Base-by-base conservation (phyloP, 2,329 filamentous ascomycete species). In the Chalaropsis thielavioides region DNA sequence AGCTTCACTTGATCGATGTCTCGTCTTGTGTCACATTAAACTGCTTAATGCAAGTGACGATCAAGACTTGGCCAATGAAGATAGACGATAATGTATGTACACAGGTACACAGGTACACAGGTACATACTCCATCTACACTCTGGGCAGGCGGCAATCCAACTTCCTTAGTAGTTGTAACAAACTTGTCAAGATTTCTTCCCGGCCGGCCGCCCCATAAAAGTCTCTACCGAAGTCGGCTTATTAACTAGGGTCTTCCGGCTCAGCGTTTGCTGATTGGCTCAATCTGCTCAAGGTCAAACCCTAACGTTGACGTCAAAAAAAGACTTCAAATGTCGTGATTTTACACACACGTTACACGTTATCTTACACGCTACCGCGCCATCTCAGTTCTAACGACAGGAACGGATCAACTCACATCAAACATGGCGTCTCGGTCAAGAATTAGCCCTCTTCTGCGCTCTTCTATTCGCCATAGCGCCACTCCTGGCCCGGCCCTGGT, bases 371-470 rank as follows among this genome's bases (percentile, higher is more conserved):
- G n/a, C 13, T 7, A 38, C 54, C n/a, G 5, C 15, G 13, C 2
- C 15, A 46, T 38, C 35, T 38, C 35, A 38, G n/a, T 58, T 38
- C 8, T 15, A 58, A 27, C 27, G 8, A 58, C 27, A 35, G 19
- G 13, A 22, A 6, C 46, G 10, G 3, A 51, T 24, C 27, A 5
- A 15, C 27, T 31, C 41, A n/a, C 15, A 51, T 19, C 51, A 44
- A 64, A 67, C 5, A 58, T 67, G 65, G 62, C 65, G 27, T 67
- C 56, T 38, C 40, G 62, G 19, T 56, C 24, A 11, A 58, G 46
- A 62, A 49, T 67, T 8, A 38, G 58, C 38, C 65, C 65, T 54
- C 19, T 67, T 38, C 38, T 67, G 24, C 65, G 65, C 13, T 19
- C 62, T 17, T 61, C 58, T 11, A 56, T 60, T 22, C 46, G 62